Base-by-base conservation (phyloP, 1,139 yeast genomes). In the Blastobotrys aristatus region DNA sequence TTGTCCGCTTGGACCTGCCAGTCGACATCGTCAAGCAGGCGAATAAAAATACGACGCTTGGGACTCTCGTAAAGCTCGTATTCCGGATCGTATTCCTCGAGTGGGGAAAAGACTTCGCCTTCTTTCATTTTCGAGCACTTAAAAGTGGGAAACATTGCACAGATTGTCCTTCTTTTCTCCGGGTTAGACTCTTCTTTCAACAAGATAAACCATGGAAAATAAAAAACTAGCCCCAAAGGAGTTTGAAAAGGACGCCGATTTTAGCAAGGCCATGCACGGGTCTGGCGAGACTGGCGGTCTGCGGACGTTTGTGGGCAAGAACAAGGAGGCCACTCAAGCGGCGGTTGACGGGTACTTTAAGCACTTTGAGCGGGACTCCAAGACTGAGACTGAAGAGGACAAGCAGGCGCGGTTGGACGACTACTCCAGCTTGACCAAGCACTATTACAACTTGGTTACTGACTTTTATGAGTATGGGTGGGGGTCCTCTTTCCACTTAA, bases 401-500 rank as follows among this genome's bases (percentile, higher is more conserved):
- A 17, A 40, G 17, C 43, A 42, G 33, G 40, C 17, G 4, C 45
- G 45, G 22, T 42, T 42, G 34, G 45, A 42, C 14, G 45, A 42
- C 68, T 92, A 92, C 73, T 85, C 95, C 50, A 82, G 84, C 60
- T 79, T 89, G 61, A 92, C 98, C 50, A 92, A 87, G 68, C 96
- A 94, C 65, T 92, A 89, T 76, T 92, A 92, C 75, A 92, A 92
- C 73, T 80, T 92, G 66, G 97, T 88, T 47, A 90, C 98, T 34
- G 98, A 92, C 69, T 87, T 78, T 60, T 92, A 92, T 75, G 98
- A 92, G 73, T 92, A 92, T 69, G 98, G 98, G 42, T 92, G 98
- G 98, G 98, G 98, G 54, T 79, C 96, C 21, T 87, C 96, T n/a
- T 92, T 92, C 87, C 98, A 92, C 70, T 92, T 92, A 68, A 87